A percentile compares a stretch with the other conserved stretches of the same genome.
phyloP scores from a whole-genome alignment of 2,329 filamentous ascomycete species.

The Plenodomus tracheiphilus region DNA sequence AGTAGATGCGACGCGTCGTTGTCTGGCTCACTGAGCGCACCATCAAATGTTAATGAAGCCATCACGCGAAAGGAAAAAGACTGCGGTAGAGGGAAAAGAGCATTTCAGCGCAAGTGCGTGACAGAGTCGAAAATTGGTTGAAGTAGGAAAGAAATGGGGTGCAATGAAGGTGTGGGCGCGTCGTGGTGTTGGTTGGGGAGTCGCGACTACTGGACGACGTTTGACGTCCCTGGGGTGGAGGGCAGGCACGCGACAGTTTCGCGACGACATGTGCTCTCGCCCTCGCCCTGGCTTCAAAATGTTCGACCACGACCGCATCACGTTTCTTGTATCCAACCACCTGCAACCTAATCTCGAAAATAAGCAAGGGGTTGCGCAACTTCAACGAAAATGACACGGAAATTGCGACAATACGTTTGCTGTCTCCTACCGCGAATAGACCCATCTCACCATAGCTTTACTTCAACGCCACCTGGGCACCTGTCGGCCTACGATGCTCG shows the following conservation, averaged over 20 bases:
- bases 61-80: constrained; percentile 7
- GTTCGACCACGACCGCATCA: not conserved
- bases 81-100: not conserved
- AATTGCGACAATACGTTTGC: no score
- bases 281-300: no score
- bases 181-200: constrained; percentile 1
- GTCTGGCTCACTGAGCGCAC: constrained; percentile 26
- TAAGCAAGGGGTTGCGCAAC: no score
- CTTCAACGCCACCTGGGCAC: no score
- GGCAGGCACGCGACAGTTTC: constrained; percentile 18
- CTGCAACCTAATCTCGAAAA: no score
- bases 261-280: constrained; percentile 1
- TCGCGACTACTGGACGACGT: constrained; percentile 19
- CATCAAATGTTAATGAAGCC: constrained; percentile 20
- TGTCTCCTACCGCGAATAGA: no score
- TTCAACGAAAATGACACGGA: no score
- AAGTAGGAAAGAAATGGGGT: not conserved
- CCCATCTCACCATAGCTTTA: no score
- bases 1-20: constrained; percentile 17
- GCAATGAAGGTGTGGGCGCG: not conserved
- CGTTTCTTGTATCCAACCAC: not conserved
- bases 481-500: no score
- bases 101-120: constrained; percentile 5
- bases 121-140: not conserved
- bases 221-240: constrained; percentile 5